These are phyloP conservation scores for Alloteropsis semialata DNA, from an alignment of 176 grass and related monocot genomes.

Conservation along the genomic window DNA sequence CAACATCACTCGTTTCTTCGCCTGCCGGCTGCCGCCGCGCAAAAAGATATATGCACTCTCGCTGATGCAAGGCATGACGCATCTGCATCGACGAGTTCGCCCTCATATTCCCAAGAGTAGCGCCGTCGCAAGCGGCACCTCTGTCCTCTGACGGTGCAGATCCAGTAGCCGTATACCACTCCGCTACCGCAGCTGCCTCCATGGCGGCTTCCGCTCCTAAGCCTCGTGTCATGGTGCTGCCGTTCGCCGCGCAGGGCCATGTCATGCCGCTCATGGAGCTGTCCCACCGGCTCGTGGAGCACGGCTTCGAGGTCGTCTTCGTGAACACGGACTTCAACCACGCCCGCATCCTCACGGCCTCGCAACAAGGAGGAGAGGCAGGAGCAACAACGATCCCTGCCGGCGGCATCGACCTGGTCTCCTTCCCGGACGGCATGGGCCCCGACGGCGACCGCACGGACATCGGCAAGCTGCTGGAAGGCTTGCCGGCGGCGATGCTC, in stretches of 20 bases:
- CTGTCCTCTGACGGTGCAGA: too few species aligned
- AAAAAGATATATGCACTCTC: too few species aligned
- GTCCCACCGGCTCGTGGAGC: conserved; percentile 37
- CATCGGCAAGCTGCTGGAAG: background rate
- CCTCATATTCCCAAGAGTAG: background rate
- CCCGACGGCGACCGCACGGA: conserved; percentile 5
- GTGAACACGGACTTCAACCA: conserved; percentile 73
- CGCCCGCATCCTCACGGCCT: conserved; percentile 32
- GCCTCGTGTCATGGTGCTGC: conserved; percentile 53
- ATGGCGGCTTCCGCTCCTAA: background rate
- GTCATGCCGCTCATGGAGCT: conserved; percentile 71
- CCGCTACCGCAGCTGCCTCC: too few species aligned
- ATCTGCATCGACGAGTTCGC: background rate
- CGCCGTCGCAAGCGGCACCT: too few species aligned
- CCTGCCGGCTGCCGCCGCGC: background rate
- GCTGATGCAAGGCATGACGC: background rate
- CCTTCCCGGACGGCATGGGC: conserved; percentile 4
- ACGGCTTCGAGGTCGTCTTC: conserved; percentile 54
- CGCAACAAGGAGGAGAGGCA: too few species aligned
- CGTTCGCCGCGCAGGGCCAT: conserved; percentile 59
- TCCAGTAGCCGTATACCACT: too few species aligned
- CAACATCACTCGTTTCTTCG: background rate
- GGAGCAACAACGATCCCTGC: background rate
- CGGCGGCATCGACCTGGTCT: background rate
- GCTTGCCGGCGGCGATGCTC: conserved; percentile 5